Evolutionary conservation across 1,284 basidiomycete species (phyloP).

Genomic region (Ganoderma lucidum): DNA sequence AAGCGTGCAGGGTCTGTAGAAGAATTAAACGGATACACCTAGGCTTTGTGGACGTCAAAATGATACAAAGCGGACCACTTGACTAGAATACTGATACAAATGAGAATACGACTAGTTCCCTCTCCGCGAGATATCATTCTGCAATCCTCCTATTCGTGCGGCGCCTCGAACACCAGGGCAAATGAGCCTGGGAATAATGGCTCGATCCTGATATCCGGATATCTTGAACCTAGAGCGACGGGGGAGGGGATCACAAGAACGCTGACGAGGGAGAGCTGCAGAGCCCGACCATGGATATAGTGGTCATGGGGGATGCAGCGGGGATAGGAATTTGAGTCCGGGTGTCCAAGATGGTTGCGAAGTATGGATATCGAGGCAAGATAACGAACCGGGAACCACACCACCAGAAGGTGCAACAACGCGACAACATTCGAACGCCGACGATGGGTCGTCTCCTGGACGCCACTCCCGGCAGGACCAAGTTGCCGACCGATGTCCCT

Average conservation of each 20-base stretch:
- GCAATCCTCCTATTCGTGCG: neutral
- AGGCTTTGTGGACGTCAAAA: conserved; percentile 4
- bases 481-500: conserved; percentile 23
- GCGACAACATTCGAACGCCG: conserved; percentile 26
- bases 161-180: neutral
- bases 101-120: neutral
- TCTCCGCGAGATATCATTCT: neutral
- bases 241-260: neutral
- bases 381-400: conserved; percentile 4
- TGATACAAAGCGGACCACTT: neutral
- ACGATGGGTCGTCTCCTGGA: conserved; percentile 13
- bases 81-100: conserved; percentile 9
- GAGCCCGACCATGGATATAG: neutral
- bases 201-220: neutral
- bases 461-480: conserved; percentile 26
- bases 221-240: neutral
- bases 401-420: conserved; percentile 16
- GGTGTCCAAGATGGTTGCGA: neutral
- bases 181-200: neutral
- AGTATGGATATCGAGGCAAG: neutral
- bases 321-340: neutral
- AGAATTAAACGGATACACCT: conserved; percentile 2
- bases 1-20: neutral
- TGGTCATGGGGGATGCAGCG: neutral
- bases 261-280: neutral